A percentile compares a stretch with the other conserved stretches of the same genome.
Conservation (phyloP, 2,329 filamentous ascomycete genomes). For the Diaporthe citriasiana region DNA sequence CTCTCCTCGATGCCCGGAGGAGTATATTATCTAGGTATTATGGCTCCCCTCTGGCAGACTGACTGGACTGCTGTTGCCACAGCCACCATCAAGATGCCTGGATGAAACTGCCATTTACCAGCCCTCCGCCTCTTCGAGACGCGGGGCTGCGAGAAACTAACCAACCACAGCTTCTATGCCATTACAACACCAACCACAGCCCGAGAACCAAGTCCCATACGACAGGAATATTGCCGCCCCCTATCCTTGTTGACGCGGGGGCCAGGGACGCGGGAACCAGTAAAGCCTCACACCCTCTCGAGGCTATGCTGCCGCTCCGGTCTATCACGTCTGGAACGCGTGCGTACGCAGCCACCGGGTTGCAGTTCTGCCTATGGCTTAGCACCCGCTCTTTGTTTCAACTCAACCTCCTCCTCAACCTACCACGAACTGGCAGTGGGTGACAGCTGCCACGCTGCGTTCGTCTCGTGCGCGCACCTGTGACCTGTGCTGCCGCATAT, state of each 20-base stretch:
- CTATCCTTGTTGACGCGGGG: not conserved
- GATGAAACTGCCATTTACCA: not conserved
- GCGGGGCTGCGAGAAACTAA: constrained; percentile 10
- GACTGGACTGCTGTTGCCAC: not conserved
- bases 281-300: not conserved
- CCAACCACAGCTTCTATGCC: constrained; percentile 2
- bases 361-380: not conserved
- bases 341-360: constrained; percentile 11
- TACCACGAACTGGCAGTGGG: constrained; percentile 10
- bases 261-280: not conserved
- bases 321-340: not conserved
- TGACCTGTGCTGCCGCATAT: constrained; percentile 29
- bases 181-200: not conserved
- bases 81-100: not conserved
- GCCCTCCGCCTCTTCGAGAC: not conserved
- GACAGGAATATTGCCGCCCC: not conserved
- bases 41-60: not conserved
- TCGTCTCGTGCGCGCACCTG: constrained; percentile 22
- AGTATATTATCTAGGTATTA: too few relatives aligned
- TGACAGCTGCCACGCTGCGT: constrained; percentile 32
- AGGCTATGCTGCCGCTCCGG: constrained; percentile 7
- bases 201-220: not conserved
- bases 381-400: constrained; percentile 21
- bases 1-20: not conserved
- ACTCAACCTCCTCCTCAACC: not conserved